A percentile compares a stretch with the other conserved stretches of the same genome.
Conservation (phyloP, 1,284 basidiomycete species). For the Retiboletus fuscus region DNA sequence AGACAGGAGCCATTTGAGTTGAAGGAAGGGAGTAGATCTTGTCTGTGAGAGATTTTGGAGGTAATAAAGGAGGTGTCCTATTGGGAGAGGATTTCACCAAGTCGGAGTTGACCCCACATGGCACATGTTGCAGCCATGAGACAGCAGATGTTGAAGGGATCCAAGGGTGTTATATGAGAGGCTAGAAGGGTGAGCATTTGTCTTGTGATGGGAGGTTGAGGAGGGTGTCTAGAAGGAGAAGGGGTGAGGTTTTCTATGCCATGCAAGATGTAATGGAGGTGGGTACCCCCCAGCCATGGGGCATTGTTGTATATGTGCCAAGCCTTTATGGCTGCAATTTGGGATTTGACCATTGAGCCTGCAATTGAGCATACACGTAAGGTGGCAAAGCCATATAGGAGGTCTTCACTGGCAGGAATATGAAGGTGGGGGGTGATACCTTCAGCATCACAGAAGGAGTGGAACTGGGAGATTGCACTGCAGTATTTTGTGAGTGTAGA, state of each 20-base stretch:
- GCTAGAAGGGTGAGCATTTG: neutral
- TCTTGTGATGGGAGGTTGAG: slow-evolving; percentile 5
- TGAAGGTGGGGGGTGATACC: neutral
- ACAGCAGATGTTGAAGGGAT: slow-evolving; percentile 6
- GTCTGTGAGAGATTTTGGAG: neutral
- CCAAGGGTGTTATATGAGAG: neutral
- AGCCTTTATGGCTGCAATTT: slow-evolving; percentile 8
- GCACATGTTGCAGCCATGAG: slow-evolving; percentile 2
- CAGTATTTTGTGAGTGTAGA: no score
- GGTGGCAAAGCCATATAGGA: slow-evolving; percentile 16
- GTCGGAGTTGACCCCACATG: slow-evolving; percentile 14
- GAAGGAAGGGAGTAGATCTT: neutral
- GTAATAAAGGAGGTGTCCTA: slow-evolving; percentile 5
- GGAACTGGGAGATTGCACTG: neutral
- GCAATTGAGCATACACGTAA: neutral
- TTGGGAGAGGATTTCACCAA: slow-evolving; percentile 20
- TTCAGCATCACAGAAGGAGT: neutral
- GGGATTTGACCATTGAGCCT: neutral
- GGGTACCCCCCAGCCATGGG: neutral
- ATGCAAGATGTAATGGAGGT: neutral
- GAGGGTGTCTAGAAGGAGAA: neutral
- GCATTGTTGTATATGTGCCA: slow-evolving; percentile 25
- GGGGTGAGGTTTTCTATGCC: slow-evolving; percentile 5
- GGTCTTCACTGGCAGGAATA: neutral
- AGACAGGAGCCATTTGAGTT: neutral